Evolutionary conservation across 2,329 filamentous ascomycete genomes (phyloP), one percentile per base, ranked within the genome.

Genomic region (Penicillium sp.): DNA sequence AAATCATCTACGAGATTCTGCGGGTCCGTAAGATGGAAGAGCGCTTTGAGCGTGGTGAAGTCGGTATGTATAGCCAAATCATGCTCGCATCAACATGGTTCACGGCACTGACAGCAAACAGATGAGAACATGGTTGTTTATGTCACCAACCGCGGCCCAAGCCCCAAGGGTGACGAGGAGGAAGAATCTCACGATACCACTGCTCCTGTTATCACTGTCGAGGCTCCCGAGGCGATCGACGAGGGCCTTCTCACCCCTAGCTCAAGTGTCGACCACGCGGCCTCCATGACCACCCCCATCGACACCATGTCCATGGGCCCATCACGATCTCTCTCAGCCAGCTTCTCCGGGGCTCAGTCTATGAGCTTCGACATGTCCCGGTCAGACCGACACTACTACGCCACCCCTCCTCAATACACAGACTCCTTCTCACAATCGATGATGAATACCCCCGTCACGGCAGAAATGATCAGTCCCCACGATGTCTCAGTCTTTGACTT

Each of bases 1-100:
- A 65, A 9, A 66, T 73, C 35, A 52, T 73, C 13, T 65, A 68
- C 25, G 70, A 73, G 50, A 69, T 73, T 12, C 69, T 71, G 34
- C 63, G 61, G 1, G 67, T 72, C 9, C 60, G 70, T 35, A 66
- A 62, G 49, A 55, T 69, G 55, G 68, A 73, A 51, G 69, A 71
- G 52, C 62, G 67, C 9, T 71, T 63, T 47, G 66, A 71, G 43
- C 60, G 65, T 28, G 64, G 69, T 26, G 69, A 73, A 64, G 62
- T 71, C 46, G 68, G 69, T 71, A 63, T 45, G 66, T 56, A 48
- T 41, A 25, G 29, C 7, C 7, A 32, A 11, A 32, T 32, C 8
- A 32, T 32, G 29, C 3, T 32, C 13, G 3, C 26, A 12, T 2
- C 12, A 13, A 3, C 18, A 12, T 11, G 13, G 13, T 13, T 34